These are phyloP conservation scores for Oryza meyeriana DNA, from an alignment of 176 grass and related monocot genomes.

Conservation along the genomic window DNA sequence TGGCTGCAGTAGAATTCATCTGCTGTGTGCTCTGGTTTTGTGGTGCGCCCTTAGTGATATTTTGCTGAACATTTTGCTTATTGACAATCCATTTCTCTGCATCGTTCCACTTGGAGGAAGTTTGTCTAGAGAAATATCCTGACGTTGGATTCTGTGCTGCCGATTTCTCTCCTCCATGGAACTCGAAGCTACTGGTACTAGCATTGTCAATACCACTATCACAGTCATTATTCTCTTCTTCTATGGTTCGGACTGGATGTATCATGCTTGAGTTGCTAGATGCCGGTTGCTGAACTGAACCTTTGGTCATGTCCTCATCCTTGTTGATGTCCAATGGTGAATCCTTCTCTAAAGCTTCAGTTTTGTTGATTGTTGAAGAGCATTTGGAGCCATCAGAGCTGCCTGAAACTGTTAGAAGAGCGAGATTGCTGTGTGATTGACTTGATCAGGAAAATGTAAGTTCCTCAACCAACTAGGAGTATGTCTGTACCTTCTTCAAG, in stretches of 20 bases:
- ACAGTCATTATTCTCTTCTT: slow-evolving; percentile 64
- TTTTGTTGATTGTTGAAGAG: slow-evolving; percentile 19
- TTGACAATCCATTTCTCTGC: slow-evolving; percentile 98
- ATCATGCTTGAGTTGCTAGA: slow-evolving; percentile 64
- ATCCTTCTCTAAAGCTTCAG: slow-evolving; percentile 26
- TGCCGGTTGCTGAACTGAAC: slow-evolving; percentile 42
- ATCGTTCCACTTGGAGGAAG: slow-evolving; percentile 93
- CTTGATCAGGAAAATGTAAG: background rate
- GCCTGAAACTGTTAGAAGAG: slow-evolving; percentile 46
- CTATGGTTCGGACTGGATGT: slow-evolving; percentile 60
- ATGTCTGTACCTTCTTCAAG: slow-evolving; percentile 61
- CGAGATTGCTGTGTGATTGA: slow-evolving; percentile 18
- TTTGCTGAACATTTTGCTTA: slow-evolving; percentile 54
- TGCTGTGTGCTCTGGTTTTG: slow-evolving; percentile 36
- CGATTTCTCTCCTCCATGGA: slow-evolving; percentile 56
- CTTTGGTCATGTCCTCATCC: slow-evolving; percentile 38
- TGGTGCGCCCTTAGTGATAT: slow-evolving; percentile 2
- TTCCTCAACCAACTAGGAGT: background rate
- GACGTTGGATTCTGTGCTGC: slow-evolving; percentile 31
- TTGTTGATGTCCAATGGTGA: slow-evolving; percentile 4
- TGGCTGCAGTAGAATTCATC: slow-evolving; percentile 26
- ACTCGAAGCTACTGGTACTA: slow-evolving; percentile 74
- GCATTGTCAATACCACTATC: slow-evolving; percentile 63
- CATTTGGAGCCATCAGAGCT: slow-evolving; percentile 48
- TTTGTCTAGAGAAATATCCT: slow-evolving; percentile 55